Base-by-base conservation (phyloP, 805 yeast genomes). In the Sungouiozyma intestinalis region DNA sequence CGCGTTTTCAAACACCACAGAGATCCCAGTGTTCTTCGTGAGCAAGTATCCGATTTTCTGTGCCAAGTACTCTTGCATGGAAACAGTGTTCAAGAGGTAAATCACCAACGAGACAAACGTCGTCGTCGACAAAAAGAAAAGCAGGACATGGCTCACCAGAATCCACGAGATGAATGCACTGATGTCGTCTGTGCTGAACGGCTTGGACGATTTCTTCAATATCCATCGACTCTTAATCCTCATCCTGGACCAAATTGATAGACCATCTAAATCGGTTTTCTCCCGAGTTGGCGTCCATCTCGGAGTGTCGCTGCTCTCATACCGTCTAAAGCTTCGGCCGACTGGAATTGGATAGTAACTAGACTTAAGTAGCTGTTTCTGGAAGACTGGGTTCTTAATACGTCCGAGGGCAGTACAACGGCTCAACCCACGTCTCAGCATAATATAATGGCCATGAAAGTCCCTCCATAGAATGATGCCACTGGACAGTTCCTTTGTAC, bases 161-260 rank as follows among this genome's bases (percentile, higher is more conserved):
- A 92, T 66, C 96, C 97, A 88, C 5, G 95, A 84, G 44, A 90
- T 76, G 47, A 92, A 71, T 2, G 97, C 97, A 31, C 86, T 75
- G 43, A 87, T 73, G 54, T 90, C 97, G 62, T 92, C 97, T n/a
- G 84, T 76, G 57, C 82, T 88, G 65, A 85, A 85, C 1, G 96
- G 96, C 15, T 94, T 70, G 49, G 78, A 76, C 11, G 85, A 82
- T 40, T 74, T 71, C 43, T 84, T 83, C 40, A 92, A 61, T 2
- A 77, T 58, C 95, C 96, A 87, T 58, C 79, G 81, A 40, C 80
- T 47, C 37, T 77, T 62, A 32, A 76, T 73, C 19, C 61, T 55
- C 13, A 75, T 42, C 73, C 62, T 29, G 69, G 68, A 35, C 63
- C 29, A 24, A 24, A 24, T 24, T 6, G 29, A 24, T 7, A 24